Evolutionary conservation across 441 rosid genomes (phyloP).

Genomic region (Bruguiera hainesii): DNA sequence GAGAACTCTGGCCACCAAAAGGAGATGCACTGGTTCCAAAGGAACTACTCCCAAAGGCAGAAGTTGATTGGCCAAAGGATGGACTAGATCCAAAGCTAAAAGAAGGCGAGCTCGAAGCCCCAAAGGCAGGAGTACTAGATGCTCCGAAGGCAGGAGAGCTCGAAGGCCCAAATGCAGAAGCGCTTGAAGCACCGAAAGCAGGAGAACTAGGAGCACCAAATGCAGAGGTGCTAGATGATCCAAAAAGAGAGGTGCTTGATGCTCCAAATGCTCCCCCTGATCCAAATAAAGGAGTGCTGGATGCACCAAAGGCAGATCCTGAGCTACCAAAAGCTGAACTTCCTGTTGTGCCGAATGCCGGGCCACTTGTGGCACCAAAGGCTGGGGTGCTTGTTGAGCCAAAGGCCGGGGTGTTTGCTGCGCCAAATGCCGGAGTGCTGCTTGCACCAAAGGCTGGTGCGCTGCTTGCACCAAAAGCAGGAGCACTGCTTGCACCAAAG

Average conservation of each 20-base stretch:
- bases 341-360: constrained; percentile 39
- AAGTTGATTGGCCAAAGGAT: constrained; percentile 66
- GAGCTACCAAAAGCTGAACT: constrained; percentile 43
- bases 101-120: constrained; percentile 35
- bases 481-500: constrained; percentile 47
- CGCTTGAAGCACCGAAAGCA: constrained; percentile 45
- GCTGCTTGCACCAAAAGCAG: constrained; percentile 56
- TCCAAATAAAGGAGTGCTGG: constrained; percentile 51
- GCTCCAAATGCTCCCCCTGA: constrained; percentile 54
- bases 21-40: constrained; percentile 53
- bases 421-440: constrained; percentile 34
- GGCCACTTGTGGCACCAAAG: constrained; percentile 53
- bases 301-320: constrained; percentile 47
- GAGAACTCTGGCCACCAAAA: constrained; percentile 68
- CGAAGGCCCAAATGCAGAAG: constrained; percentile 53
- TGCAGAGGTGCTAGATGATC: constrained; percentile 37
- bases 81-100: constrained; percentile 52
- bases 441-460: constrained; percentile 53
- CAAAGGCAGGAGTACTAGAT: constrained; percentile 38
- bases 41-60: constrained; percentile 60
- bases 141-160: constrained; percentile 59
- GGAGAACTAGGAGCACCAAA: constrained; percentile 47
- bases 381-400: constrained; percentile 47
- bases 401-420: constrained; percentile 42
- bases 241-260: constrained; percentile 54